Conservation (phyloP, 805 yeast genomes). For the Saturnispora serradocipensis region DNA sequence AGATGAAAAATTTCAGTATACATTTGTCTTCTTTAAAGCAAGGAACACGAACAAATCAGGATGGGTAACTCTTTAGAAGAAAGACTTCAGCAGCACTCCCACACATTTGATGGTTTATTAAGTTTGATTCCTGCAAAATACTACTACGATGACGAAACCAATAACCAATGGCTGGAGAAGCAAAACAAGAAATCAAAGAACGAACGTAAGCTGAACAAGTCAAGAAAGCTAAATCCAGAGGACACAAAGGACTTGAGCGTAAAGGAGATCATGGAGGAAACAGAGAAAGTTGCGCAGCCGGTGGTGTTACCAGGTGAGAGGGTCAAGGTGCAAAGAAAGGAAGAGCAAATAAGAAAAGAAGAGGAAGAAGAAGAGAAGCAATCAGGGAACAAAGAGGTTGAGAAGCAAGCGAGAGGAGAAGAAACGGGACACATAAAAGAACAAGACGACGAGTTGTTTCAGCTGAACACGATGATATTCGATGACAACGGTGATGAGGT, state of each 20-base stretch:
- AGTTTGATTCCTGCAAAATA: conserved; percentile 91
- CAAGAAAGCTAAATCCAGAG: conserved; percentile 69
- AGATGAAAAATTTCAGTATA: conserved; percentile 1
- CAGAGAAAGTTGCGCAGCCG: conserved; percentile 44
- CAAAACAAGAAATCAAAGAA: conserved; percentile 66
- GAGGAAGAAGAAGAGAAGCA: conserved; percentile 13
- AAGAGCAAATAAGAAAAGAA: conserved; percentile 22
- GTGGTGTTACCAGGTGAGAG: conserved; percentile 31
- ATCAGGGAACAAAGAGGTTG: background rate
- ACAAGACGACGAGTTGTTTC: conserved; percentile 6
- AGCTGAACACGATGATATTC: conserved; percentile 1
- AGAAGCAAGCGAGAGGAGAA: too few species aligned
- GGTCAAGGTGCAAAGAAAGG: conserved; percentile 1
- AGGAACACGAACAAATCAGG: background rate
- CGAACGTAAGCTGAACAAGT: conserved; percentile 51
- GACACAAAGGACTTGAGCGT: conserved; percentile 41
- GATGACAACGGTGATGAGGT: conserved; percentile 15
- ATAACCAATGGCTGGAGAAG: conserved; percentile 68
- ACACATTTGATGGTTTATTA: conserved; percentile 80
- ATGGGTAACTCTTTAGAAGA: conserved; percentile 37
- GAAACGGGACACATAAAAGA: too few species aligned
- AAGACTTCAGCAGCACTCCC: conserved; percentile 66
- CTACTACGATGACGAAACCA: conserved; percentile 84
- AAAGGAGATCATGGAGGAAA: conserved; percentile 47
- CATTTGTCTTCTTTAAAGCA: conserved; percentile 2